phyloP scores from a whole-genome alignment of 768 basidiomycete genomes.

The Russula earlei region DNA sequence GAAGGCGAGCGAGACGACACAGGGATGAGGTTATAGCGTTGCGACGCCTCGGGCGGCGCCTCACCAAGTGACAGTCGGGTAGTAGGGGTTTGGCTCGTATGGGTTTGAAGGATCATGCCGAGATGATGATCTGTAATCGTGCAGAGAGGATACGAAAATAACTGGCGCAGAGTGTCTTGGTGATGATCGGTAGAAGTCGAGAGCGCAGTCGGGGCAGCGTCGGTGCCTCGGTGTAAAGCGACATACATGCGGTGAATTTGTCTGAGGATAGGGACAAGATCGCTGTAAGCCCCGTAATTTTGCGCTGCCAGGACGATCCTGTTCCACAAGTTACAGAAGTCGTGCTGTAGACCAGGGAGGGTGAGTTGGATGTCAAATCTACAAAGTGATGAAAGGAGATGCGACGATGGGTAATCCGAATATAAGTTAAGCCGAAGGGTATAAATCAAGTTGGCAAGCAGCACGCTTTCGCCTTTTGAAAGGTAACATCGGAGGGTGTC shows the following conservation, averaged over 20 bases:
- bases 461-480: not conserved
- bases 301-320: not conserved
- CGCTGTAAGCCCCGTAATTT: not conserved
- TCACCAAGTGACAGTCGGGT: too few species aligned
- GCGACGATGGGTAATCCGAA: not conserved
- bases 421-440: not conserved
- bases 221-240: not conserved
- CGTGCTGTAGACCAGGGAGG: not conserved
- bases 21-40: too few species aligned
- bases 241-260: not conserved
- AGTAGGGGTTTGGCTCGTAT: too few species aligned
- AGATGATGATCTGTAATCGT: not conserved
- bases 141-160: not conserved
- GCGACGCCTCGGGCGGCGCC: too few species aligned
- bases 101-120: too few species aligned
- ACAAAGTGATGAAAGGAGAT: not conserved
- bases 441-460: not conserved
- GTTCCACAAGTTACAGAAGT: conserved; percentile 4
- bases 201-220: not conserved
- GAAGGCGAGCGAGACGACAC: too few species aligned
- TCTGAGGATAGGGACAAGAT: not conserved
- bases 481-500: not conserved
- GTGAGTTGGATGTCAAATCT: not conserved
- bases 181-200: not conserved
- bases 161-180: not conserved